phyloP scores from a whole-genome alignment of 305 asterid species.

The Monarda citriodora region DNA sequence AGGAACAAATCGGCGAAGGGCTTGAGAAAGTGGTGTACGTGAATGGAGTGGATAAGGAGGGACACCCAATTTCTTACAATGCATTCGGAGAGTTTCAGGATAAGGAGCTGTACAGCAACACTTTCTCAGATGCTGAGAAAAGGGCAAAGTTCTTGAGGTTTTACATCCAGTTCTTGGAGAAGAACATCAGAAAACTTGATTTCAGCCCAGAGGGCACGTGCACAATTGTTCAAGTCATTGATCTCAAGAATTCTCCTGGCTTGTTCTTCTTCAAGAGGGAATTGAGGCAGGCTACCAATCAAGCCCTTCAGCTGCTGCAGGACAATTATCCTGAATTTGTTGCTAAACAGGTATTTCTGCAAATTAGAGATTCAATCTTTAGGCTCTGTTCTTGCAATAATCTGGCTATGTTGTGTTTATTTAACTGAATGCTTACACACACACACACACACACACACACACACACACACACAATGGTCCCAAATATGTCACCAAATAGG shows the following conservation, averaged over 20 bases:
- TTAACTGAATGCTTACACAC: neutral
- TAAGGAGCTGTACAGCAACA: slow-evolving; percentile 69
- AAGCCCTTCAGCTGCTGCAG: slow-evolving; percentile 89
- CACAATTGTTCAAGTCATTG: slow-evolving; percentile 86
- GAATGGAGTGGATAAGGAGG: slow-evolving; percentile 85
- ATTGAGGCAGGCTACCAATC: slow-evolving; percentile 76
- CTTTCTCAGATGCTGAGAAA: slow-evolving; percentile 87
- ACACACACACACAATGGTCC: neutral
- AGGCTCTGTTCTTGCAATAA: neutral
- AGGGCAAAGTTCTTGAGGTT: slow-evolving; percentile 71
- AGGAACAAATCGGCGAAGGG: slow-evolving; percentile 53
- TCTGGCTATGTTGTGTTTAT: too few relatives aligned
- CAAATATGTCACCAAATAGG: neutral
- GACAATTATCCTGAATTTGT: slow-evolving; percentile 98
- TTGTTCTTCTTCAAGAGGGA: slow-evolving; percentile 78
- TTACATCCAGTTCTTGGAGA: slow-evolving; percentile 88
- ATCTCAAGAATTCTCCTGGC: slow-evolving; percentile 87
- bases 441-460: neutral
- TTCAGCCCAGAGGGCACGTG: slow-evolving; percentile 73
- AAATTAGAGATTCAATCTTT: slow-evolving; percentile 8
- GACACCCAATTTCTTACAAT: slow-evolving; percentile 86
- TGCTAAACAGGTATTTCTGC: slow-evolving; percentile 74
- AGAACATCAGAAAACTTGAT: slow-evolving; percentile 78
- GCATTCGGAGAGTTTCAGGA: slow-evolving; percentile 89
- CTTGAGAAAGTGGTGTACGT: slow-evolving; percentile 73